Conservation (phyloP, 108 stramenopile genomes). For the Phaeodactylum tricornutum region DNA sequence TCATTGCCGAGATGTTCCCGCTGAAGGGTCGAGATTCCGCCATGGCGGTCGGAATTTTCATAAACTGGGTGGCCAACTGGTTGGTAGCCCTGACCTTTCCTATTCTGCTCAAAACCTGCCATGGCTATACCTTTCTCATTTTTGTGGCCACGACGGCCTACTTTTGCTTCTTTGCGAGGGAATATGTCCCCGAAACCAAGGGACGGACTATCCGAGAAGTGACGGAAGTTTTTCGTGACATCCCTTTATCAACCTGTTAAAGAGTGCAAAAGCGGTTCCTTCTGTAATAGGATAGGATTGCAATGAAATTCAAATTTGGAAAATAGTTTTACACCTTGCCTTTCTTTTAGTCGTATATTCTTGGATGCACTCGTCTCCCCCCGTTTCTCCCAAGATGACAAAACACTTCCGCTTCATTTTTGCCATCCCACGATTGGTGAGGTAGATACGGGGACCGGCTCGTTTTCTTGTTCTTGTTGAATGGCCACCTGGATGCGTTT, state of each 20-base stretch:
- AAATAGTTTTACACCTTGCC: too few relatives aligned
- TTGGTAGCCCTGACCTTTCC: slow-evolving; percentile 26
- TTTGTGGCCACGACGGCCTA: slow-evolving; percentile 20
- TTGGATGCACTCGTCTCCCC: too few relatives aligned
- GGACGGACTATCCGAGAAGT: slow-evolving; percentile 16
- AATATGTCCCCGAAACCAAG: slow-evolving; percentile 26
- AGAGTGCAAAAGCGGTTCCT: too few relatives aligned
- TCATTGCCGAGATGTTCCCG: slow-evolving; percentile 31
- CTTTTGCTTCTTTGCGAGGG: slow-evolving; percentile 19
- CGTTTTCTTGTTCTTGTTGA: not conserved
- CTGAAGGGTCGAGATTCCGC: slow-evolving; percentile 22
- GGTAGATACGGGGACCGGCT: too few relatives aligned
- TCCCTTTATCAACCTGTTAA: slow-evolving; percentile 8
- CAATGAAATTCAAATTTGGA: too few relatives aligned
- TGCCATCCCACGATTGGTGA: too few relatives aligned
- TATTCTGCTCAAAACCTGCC: slow-evolving; percentile 9
- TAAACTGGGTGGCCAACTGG: slow-evolving; percentile 27
- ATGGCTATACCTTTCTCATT: slow-evolving; percentile 20
- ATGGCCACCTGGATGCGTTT: slow-evolving; percentile 3
- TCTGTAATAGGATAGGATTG: too few relatives aligned
- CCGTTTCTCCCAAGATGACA: too few relatives aligned
- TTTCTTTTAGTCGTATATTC: too few relatives aligned
- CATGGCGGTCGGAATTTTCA: slow-evolving; percentile 22
- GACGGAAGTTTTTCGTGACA: slow-evolving; percentile 10
- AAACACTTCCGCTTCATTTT: too few relatives aligned